Evolutionary conservation across 495 filamentous ascomycete species (phyloP), one percentile per base, ranked within the genome.

Genomic region (Endocarpon pusillum): DNA sequence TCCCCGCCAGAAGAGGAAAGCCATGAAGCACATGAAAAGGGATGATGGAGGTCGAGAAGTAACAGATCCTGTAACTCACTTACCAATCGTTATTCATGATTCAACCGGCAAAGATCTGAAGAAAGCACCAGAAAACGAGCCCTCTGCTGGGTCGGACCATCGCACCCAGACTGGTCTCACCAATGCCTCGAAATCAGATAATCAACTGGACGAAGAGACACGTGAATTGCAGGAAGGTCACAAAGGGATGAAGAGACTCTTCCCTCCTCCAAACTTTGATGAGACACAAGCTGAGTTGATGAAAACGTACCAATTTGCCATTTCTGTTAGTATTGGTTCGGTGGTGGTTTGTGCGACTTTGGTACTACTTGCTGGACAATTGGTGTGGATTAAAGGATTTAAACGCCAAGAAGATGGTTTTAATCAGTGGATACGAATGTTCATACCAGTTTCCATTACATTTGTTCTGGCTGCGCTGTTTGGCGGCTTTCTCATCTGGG

Each of bases 31-130:
- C 22, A 58, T 64, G 36, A 66, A 71, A 37, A 58, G 68, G 33
- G 55, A 66, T 21, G 58, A 66, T 23, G 61, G 59, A 20, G 66
- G 67, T 11, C 59, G 74, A 10, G 57, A 74, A 43, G 75, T 81
- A n/a, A 81, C 73, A 4, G 75, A 81, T 49, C 75, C 75, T 0
- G 67, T 81, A 10, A 81, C 75, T 0, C 75, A 81, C 48, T 51
- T 81, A 1, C 73, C 73, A 3, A 56, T 78, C 15, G 50, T 48
- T 14, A 69, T 78, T 23, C 73, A 77, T 43, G 75, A 79, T 42
- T 69, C 67, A 39, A 79, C 73, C 0, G 50, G 58, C 21, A 61
- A 67, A 28, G 68, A 75, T 34, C 51, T 81, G 19, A 55, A 64
- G 20, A 53, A 53, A 3, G 59, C 59, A 1, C 65, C 67, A 14